A percentile compares a stretch with the other conserved stretches of the same genome.
These are phyloP conservation scores for Boletus rubroflammeus DNA, from an alignment of 768 basidiomycete species.

Conservation along the genomic window DNA sequence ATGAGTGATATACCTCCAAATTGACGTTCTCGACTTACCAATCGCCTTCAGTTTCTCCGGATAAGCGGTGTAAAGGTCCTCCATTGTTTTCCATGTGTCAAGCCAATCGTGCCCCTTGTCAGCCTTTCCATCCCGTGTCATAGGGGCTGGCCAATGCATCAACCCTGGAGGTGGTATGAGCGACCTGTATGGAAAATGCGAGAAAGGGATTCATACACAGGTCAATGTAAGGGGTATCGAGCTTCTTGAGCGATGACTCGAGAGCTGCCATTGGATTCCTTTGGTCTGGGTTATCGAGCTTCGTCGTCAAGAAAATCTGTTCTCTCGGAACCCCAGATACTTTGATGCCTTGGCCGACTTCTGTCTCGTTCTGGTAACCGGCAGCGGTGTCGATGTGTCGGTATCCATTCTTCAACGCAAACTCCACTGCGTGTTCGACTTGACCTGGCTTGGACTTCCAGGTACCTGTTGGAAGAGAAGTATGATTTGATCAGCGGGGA, in stretches of 20 bases:
- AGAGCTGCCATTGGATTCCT: slow-evolving; percentile 57
- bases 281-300: slow-evolving; percentile 65
- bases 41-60: slow-evolving; percentile 77
- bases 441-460: slow-evolving; percentile 72
- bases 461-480: slow-evolving; percentile 47
- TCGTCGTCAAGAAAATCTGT: slow-evolving; percentile 79
- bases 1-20: background rate
- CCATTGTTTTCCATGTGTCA: slow-evolving; percentile 80
- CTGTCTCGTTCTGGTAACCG: slow-evolving; percentile 69
- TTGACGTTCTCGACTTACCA: slow-evolving; percentile 36
- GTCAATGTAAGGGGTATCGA: slow-evolving; percentile 76
- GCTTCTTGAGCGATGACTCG: slow-evolving; percentile 59
- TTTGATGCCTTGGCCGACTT: slow-evolving; percentile 78
- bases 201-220: slow-evolving; percentile 47
- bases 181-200: background rate
- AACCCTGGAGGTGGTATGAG: slow-evolving; percentile 44
- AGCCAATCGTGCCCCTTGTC: slow-evolving; percentile 60
- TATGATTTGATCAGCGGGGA: background rate
- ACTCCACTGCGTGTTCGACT: slow-evolving; percentile 71
- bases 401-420: slow-evolving; percentile 74
- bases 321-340: slow-evolving; percentile 67
- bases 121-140: slow-evolving; percentile 51
- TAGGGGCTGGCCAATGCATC: slow-evolving; percentile 82
- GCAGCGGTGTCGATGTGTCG: slow-evolving; percentile 68
- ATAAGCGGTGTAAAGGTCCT: slow-evolving; percentile 57